These are phyloP conservation scores for Aspergillus sp. DNA, from an alignment of 2,329 filamentous ascomycete genomes.

Conservation along the genomic window DNA sequence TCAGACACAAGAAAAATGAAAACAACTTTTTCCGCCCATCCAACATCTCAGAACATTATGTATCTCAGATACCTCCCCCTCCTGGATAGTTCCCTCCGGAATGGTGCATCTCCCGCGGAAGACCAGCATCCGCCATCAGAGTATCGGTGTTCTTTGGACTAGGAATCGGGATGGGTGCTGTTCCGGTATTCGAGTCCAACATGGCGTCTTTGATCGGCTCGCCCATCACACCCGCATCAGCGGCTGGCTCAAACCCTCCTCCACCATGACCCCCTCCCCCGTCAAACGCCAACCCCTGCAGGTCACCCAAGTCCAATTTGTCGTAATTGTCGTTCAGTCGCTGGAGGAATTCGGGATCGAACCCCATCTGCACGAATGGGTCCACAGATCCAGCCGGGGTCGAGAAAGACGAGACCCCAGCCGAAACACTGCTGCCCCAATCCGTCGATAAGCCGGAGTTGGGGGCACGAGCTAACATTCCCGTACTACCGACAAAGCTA, in stretches of 20 bases:
- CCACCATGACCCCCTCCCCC: slow-evolving; percentile 9
- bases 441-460: slow-evolving; percentile 29
- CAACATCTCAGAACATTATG: neutral
- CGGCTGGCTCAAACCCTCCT: slow-evolving; percentile 4
- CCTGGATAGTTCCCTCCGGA: neutral
- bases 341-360: slow-evolving; percentile 38
- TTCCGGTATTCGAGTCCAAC: slow-evolving; percentile 5
- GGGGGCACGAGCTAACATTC: slow-evolving; percentile 23
- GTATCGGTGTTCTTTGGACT: slow-evolving; percentile 14
- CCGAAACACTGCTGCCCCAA: slow-evolving; percentile 32
- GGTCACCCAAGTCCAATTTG: slow-evolving; percentile 28
- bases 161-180: slow-evolving; percentile 20
- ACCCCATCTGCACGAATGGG: slow-evolving; percentile 36
- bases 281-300: slow-evolving; percentile 27
- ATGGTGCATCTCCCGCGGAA: neutral
- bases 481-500: slow-evolving; percentile 35
- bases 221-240: slow-evolving; percentile 1
- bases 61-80: slow-evolving; percentile 1
- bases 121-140: slow-evolving; percentile 10
- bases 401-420: slow-evolving; percentile 30
- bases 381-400: slow-evolving; percentile 30
- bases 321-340: slow-evolving; percentile 33
- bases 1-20: neutral
- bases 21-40: neutral
- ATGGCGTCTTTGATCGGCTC: slow-evolving; percentile 4